Evolutionary conservation across 306 rosid species (phyloP), one percentile per base, ranked within the genome.

Genomic region (Corylus americana): DNA sequence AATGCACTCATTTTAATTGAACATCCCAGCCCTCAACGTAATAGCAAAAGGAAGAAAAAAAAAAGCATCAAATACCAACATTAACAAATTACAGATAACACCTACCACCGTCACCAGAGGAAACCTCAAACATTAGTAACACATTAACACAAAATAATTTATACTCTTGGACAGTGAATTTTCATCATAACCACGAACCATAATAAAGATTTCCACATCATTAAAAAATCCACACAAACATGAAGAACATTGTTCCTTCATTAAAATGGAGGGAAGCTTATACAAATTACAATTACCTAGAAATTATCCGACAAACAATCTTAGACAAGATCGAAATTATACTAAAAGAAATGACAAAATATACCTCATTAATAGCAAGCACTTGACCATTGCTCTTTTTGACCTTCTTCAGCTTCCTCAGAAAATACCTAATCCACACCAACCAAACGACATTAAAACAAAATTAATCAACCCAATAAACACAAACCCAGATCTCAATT

Each of bases 341-440:
- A 25, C 25, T 13, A 68, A 12, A 7, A 54, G 8, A 18, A 6
- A 10, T 35, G 66, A 50, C 8, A 42, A 10, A 16, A 27, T 45
- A 39, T 76, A 81, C 91, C 91, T 85, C 91, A 13, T 88, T 88
- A 80, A 77, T 76, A 7, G 95, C 98, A 49, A 93, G 95, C 6
- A 93, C 83, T 75, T 93, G 98, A 6, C 98, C 98, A 53, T 91
- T 93, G 90, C 98, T 93, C 85, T 93, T 93, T 93, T 93, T 93
- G 3, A 93, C 98, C 86, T 93, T 93, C 90, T 91, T 93, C 74
- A 90, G 70, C 79, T 91, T 93, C 89, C 97, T 88, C 89, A 93
- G 39, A 70, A 93, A 93, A 58, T 93, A 93, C 97, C 98, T 93
- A 77, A 82, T 20, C n/a, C 16, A 83, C 61, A 55, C 3, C 31